A percentile compares a stretch with the other conserved stretches of the same genome.
Evolutionary conservation across 2,329 filamentous ascomycete species (phyloP).

Genomic region (Colletotrichum aenigma): DNA sequence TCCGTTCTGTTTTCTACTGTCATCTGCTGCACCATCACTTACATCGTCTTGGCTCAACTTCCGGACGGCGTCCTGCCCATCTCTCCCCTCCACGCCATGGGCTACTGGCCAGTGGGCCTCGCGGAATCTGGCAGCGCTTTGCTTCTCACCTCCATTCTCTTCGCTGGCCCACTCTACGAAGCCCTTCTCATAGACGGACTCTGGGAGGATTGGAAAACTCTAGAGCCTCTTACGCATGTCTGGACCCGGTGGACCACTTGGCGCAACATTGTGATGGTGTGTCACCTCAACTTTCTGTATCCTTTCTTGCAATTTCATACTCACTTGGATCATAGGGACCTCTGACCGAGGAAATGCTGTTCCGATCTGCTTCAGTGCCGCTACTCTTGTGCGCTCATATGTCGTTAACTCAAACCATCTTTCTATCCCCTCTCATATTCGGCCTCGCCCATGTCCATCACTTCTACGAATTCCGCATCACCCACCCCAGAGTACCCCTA

Average conservation of each 20-base stretch:
- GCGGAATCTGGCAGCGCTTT: constrained; percentile 67
- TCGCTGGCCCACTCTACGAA: constrained; percentile 85
- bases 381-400: constrained; percentile 76
- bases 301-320: not conserved
- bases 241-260: constrained; percentile 80
- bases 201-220: constrained; percentile 68
- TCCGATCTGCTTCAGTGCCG: constrained; percentile 85
- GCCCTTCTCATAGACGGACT: constrained; percentile 72
- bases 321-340: constrained; percentile 65
- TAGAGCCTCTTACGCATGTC: constrained; percentile 60
- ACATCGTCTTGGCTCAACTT: constrained; percentile 59
- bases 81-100: constrained; percentile 72
- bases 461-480: constrained; percentile 90
- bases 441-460: constrained; percentile 94
- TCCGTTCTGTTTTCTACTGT: constrained; percentile 79
- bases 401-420: constrained; percentile 65
- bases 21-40: constrained; percentile 68
- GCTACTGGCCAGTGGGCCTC: constrained; percentile 78
- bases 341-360: constrained; percentile 90
- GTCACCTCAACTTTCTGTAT: not conserved
- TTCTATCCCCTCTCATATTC: constrained; percentile 86
- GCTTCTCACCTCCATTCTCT: constrained; percentile 78
- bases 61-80: constrained; percentile 48
- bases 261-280: constrained; percentile 84
- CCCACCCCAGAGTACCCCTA: constrained; percentile 72